These are phyloP conservation scores for Rhizophagus sp. DNA, from an alignment of 192 early-diverging fungal genomes.

Conservation along the genomic window DNA sequence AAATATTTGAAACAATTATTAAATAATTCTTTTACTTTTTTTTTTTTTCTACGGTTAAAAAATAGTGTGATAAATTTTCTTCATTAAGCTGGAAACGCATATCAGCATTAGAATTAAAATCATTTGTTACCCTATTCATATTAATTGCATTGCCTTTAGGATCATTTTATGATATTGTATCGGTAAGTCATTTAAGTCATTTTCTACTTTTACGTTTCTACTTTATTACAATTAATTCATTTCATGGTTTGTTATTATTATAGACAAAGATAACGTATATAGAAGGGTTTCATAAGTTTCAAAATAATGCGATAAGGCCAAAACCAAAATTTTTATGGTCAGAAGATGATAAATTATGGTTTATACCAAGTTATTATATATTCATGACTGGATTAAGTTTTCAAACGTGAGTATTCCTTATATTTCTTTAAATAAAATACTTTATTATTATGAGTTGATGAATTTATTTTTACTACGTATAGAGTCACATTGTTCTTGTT, in stretches of 20 bases:
- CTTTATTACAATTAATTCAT: background rate
- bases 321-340: background rate
- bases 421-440: no score
- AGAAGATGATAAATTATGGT: background rate
- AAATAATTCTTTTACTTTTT: background rate
- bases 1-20: background rate
- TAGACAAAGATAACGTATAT: constrained; percentile 28
- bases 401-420: constrained; percentile 18
- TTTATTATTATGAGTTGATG: no score
- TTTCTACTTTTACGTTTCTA: background rate
- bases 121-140: constrained; percentile 22
- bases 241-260: background rate
- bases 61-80: constrained; percentile 16
- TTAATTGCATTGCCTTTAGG: constrained; percentile 3
- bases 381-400: constrained; percentile 13
- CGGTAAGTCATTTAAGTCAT: background rate
- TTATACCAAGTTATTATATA: background rate
- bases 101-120: constrained; percentile 13
- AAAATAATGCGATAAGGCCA: background rate
- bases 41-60: background rate
- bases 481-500: constrained; percentile 36
- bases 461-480: background rate
- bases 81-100: background rate
- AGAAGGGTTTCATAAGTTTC: constrained; percentile 13
- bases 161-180: constrained; percentile 7